Conservation (phyloP, 1,284 basidiomycete genomes). For the Irpex rosettiformis region DNA sequence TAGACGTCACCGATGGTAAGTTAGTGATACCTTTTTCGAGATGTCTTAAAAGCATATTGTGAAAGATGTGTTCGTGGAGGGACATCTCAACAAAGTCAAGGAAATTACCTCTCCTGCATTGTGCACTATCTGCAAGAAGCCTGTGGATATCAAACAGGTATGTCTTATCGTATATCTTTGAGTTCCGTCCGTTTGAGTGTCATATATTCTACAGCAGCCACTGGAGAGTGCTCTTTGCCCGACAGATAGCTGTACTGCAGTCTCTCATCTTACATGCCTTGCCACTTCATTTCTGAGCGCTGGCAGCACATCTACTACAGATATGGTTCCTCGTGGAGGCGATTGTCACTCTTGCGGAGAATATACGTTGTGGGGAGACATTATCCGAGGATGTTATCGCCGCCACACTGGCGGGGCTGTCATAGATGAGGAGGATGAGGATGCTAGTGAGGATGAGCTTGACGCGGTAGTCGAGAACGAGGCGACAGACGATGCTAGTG, state of each 20-base stretch:
- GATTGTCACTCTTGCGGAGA: slow-evolving; percentile 52
- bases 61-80: slow-evolving; percentile 48
- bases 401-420: slow-evolving; percentile 38
- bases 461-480: slow-evolving; percentile 18
- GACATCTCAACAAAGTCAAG: slow-evolving; percentile 53
- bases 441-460: slow-evolving; percentile 28
- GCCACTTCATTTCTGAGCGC: slow-evolving; percentile 45
- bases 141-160: not conserved
- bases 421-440: slow-evolving; percentile 24
- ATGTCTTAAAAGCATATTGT: no score
- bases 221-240: slow-evolving; percentile 53
- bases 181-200: not conserved
- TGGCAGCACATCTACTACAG: slow-evolving; percentile 15
- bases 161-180: not conserved
- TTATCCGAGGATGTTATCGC: slow-evolving; percentile 67
- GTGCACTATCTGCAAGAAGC: slow-evolving; percentile 38
- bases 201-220: slow-evolving; percentile 43
- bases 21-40: no score
- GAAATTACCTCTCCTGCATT: slow-evolving; percentile 32
- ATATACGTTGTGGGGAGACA: slow-evolving; percentile 69
- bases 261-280: slow-evolving; percentile 73
- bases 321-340: slow-evolving; percentile 64
- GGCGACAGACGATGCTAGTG: not conserved
- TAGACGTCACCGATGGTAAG: slow-evolving; percentile 66
- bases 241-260: slow-evolving; percentile 41